A percentile compares a stretch with the other conserved stretches of the same genome.
Conservation (phyloP, 129 eudicot genomes). For the Flaveria linearis region DNA sequence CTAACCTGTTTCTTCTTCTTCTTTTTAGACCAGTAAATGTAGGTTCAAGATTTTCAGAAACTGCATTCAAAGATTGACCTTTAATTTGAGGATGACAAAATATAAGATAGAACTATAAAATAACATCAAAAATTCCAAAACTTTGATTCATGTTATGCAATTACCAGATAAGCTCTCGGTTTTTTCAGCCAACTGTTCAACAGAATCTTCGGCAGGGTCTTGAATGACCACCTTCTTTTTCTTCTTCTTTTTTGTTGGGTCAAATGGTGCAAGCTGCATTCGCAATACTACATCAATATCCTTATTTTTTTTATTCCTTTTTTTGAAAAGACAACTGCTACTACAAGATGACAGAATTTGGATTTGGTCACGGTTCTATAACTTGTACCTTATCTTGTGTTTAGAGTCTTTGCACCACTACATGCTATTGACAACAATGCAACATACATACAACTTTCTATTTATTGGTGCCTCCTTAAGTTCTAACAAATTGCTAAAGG, state of each 20-base stretch:
- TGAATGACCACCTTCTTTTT: conserved; percentile 83
- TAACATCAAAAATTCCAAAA: neutral
- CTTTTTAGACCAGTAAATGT: conserved; percentile 81
- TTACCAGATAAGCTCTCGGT: conserved; percentile 69
- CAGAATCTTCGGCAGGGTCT: conserved; percentile 73
- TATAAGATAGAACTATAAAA: neutral
- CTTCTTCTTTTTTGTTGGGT: conserved; percentile 91
- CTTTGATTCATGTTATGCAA: neutral
- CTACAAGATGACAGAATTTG: too few species aligned
- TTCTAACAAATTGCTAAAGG: too few species aligned
- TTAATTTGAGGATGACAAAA: neutral
- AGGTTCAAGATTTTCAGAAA: conserved; percentile 63
- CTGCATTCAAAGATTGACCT: conserved; percentile 33
- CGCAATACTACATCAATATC: neutral
- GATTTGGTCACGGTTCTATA: too few species aligned
- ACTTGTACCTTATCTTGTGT: too few species aligned
- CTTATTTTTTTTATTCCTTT: too few species aligned
- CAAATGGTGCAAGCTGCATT: conserved; percentile 78
- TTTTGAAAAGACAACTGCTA: too few species aligned
- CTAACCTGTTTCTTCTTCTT: conserved; percentile 84
- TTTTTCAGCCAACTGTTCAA: conserved; percentile 60
- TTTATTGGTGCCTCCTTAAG: too few species aligned
- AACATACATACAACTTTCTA: too few species aligned
- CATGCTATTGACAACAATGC: too few species aligned
- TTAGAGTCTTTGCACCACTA: too few species aligned